Base-by-base conservation (phyloP, 352 stramenopile species). In the Pythium diclinum region DNA sequence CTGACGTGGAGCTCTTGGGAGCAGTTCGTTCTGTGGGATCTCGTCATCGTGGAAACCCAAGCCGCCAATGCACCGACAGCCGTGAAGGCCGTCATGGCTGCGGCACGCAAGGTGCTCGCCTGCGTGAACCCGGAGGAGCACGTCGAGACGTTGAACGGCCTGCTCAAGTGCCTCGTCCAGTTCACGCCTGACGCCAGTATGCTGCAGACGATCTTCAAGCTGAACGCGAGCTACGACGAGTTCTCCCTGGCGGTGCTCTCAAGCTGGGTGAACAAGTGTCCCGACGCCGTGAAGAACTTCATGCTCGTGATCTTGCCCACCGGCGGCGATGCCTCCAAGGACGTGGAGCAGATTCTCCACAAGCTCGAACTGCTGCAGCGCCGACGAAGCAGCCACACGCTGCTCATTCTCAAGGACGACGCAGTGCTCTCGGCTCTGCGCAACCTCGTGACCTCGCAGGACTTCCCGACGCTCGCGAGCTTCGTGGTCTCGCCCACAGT, bases 1-100 rank as follows among this genome's bases (percentile, higher is more conserved):
- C 69, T 94, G 13, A 69, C 88, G 55, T 94, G 86, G 86, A 92
- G 68, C 14, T 92, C 86, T 17, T 94, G 84, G 84, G 84, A 94
- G 55, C 86, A 94, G 65, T 89, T 81, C 47, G 78, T 77, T 1
- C 73, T 92, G 60, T 94, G 86, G 86, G 86, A 94, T 64, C 72
- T 94, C 14, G 76, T 93, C 6, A 60, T 91, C 0, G 72, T 78
- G 0, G 86, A 94, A 58, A 76, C 87, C 7, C 81, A 91, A 49
- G 60, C 76, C 13, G 71, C 77, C 8, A 72, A 86, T 30, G 40
- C 64, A 1, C 34, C 63, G 3, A 36, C 61, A 7, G 68, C 61
- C 4, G 65, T 73, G 36, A 89, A 83, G 59, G 68, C 75, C 32
- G 74, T 92, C 32, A 84, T 92, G 70, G 79, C 76, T n/a, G 84